Evolutionary conservation across 2,329 filamentous ascomycete genomes (phyloP).

Genomic region (Knoxdaviesia proteae): DNA sequence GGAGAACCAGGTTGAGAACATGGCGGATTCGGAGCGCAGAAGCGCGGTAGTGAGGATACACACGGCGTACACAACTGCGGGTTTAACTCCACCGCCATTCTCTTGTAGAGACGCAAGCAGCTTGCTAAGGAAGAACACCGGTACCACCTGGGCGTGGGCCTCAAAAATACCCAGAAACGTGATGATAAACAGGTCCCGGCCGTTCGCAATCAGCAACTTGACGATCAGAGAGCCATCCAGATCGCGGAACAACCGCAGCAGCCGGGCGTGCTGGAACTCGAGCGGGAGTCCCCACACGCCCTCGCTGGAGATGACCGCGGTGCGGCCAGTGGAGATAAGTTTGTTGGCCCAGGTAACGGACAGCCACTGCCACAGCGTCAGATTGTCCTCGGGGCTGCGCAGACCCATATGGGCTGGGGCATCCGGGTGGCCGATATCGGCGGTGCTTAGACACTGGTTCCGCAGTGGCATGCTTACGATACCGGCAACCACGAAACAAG

Average conservation of each 20-base stretch:
- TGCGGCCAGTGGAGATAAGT: slow-evolving; percentile 43
- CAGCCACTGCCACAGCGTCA: slow-evolving; percentile 69
- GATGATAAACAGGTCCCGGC: slow-evolving; percentile 53
- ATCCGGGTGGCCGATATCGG: slow-evolving; percentile 37
- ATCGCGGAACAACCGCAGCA: slow-evolving; percentile 56
- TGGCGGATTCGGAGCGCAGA: slow-evolving; percentile 39
- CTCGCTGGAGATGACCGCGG: slow-evolving; percentile 47
- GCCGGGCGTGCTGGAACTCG: slow-evolving; percentile 59
- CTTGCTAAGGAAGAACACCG: slow-evolving; percentile 51
- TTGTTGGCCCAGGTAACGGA: slow-evolving; percentile 66
- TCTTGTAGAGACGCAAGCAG: slow-evolving; percentile 22
- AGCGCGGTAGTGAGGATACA: slow-evolving; percentile 40
- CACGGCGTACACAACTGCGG: slow-evolving; percentile 30
- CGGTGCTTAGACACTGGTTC: slow-evolving; percentile 28
- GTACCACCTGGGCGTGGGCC: slow-evolving; percentile 30
- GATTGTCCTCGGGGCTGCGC: slow-evolving; percentile 58
- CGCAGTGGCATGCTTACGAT: slow-evolving; percentile 52
- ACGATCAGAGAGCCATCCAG: slow-evolving; percentile 51
- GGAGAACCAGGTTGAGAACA: slow-evolving; percentile 64
- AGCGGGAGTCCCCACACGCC: slow-evolving; percentile 67
- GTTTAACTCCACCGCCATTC: background rate
- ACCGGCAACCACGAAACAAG: slow-evolving; percentile 24
- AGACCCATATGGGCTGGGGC: slow-evolving; percentile 29
- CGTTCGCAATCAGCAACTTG: slow-evolving; percentile 55
- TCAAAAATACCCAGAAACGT: slow-evolving; percentile 43